phyloP scores from a whole-genome alignment of 768 basidiomycete species.

The Naganishia friedmannii region DNA sequence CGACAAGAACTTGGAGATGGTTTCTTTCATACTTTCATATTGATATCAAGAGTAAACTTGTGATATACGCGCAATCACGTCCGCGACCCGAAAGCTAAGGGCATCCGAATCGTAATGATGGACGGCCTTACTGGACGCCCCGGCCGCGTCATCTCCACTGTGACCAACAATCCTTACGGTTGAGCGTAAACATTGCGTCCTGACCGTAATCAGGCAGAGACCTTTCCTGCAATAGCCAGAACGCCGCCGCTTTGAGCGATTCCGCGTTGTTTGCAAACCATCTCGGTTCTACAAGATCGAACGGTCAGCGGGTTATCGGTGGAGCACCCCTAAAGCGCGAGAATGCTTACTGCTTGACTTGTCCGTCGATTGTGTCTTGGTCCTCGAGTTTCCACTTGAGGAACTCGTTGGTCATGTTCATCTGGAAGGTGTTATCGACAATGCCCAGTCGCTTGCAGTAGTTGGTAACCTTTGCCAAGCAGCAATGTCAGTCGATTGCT shows the following conservation, averaged over 20 bases:
- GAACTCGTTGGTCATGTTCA: constrained; percentile 41
- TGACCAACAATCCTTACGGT: not conserved
- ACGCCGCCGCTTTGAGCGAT: constrained; percentile 20
- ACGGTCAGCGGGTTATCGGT: not conserved
- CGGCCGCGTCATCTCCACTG: too few relatives aligned
- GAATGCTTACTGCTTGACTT: constrained; percentile 25
- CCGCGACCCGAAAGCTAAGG: too few relatives aligned
- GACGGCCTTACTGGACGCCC: too few relatives aligned
- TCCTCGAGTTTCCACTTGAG: constrained; percentile 24
- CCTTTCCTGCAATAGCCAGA: constrained; percentile 14
- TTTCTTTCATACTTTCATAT: too few relatives aligned
- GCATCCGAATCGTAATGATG: too few relatives aligned
- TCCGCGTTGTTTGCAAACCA: constrained; percentile 17
- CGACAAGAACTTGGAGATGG: not conserved
- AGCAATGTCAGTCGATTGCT: not conserved
- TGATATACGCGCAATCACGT: too few relatives aligned
- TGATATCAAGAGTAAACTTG: too few relatives aligned
- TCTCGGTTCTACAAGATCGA: constrained; percentile 9
- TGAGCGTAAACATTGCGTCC: not conserved
- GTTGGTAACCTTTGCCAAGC: constrained; percentile 9
- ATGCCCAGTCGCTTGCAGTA: constrained; percentile 39
- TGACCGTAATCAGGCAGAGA: not conserved
- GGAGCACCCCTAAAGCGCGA: not conserved
- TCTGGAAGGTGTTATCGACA: constrained; percentile 30
- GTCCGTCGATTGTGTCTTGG: constrained; percentile 21